Evolutionary conservation across 345 rosid genomes (phyloP).

Genomic region (Linum usitatissimum): DNA sequence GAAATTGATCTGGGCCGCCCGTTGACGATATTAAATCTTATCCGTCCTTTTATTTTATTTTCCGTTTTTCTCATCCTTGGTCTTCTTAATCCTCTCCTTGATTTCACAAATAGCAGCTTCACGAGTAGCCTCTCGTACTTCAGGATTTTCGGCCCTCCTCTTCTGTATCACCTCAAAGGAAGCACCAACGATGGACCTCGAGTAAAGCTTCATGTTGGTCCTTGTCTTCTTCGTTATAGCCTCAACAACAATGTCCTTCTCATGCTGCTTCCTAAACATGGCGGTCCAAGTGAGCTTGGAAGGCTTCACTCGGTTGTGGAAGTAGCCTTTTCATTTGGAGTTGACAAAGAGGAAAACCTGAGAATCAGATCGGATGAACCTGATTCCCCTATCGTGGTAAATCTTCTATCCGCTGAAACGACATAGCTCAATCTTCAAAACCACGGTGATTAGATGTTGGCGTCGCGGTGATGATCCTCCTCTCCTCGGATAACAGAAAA

Average conservation of each 20-base stretch:
- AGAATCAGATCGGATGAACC: slow-evolving; percentile 62
- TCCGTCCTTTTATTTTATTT: too few species aligned
- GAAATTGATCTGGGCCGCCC: too few species aligned
- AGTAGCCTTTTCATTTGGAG: slow-evolving; percentile 87
- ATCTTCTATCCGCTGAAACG: slow-evolving; percentile 71
- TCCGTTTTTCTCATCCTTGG: too few species aligned
- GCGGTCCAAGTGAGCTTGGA: slow-evolving; percentile 85
- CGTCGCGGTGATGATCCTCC: too few species aligned
- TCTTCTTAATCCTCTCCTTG: too few species aligned
- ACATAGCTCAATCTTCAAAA: slow-evolving; percentile 48
- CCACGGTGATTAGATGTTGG: slow-evolving; percentile 8
- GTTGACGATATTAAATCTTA: too few species aligned
- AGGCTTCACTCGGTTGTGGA: slow-evolving; percentile 86
- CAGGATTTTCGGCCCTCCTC: slow-evolving; percentile 54
- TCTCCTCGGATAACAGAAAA: too few species aligned
- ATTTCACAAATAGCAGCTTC: neutral
- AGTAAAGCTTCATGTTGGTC: slow-evolving; percentile 51
- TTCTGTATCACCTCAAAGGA: slow-evolving; percentile 65
- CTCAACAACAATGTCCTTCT: slow-evolving; percentile 59
- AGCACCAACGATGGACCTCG: slow-evolving; percentile 65
- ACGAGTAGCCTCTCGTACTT: slow-evolving; percentile 54
- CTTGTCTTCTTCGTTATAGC: slow-evolving; percentile 51
- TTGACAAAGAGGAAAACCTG: slow-evolving; percentile 88
- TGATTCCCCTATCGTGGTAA: slow-evolving; percentile 59
- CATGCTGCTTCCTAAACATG: slow-evolving; percentile 62